Conservation (phyloP, 768 basidiomycete species). For the Pisolithus marmoratus region DNA sequence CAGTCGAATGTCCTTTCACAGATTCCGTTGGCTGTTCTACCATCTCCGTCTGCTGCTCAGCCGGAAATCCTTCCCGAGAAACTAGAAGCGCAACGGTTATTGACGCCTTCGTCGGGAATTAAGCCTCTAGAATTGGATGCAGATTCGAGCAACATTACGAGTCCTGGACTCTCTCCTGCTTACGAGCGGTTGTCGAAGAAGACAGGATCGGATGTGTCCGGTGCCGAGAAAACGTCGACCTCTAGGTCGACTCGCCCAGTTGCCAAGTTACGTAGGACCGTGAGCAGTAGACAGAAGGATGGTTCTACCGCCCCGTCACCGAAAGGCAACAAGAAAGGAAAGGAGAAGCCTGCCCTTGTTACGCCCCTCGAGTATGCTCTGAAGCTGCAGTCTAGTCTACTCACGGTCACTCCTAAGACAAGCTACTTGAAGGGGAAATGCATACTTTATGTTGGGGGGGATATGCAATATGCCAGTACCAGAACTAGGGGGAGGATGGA, state of each 20-base stretch:
- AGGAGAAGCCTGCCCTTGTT: slow-evolving; percentile 36
- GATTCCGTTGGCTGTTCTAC: neutral
- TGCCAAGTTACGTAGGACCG: slow-evolving; percentile 15
- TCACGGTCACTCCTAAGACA: slow-evolving; percentile 14
- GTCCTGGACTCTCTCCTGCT: slow-evolving; percentile 7
- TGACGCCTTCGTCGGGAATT: slow-evolving; percentile 2
- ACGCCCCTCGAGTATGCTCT: slow-evolving; percentile 52
- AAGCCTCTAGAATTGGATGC: neutral
- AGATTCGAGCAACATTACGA: slow-evolving; percentile 17
- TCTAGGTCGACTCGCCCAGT: neutral
- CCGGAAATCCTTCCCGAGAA: neutral
- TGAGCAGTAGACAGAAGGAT: slow-evolving; percentile 13
- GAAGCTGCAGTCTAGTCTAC: slow-evolving; percentile 34
- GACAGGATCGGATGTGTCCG: neutral
- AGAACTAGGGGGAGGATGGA: slow-evolving; percentile 55
- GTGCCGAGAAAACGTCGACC: neutral
- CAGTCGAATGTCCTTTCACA: neutral
- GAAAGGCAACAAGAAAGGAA: slow-evolving; percentile 25
- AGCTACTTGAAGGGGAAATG: slow-evolving; percentile 45
- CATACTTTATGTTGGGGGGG: slow-evolving; percentile 57
- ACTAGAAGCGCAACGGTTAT: neutral
- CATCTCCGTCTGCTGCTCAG: neutral
- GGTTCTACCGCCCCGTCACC: slow-evolving; percentile 1
- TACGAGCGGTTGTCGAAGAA: neutral
- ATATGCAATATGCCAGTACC: slow-evolving; percentile 46